Percentiles rank a stretch among this genome's conserved stretches.
phyloP scores from a whole-genome alignment of 2,329 filamentous ascomycete genomes.

The Trichoderma cornu-damae region DNA sequence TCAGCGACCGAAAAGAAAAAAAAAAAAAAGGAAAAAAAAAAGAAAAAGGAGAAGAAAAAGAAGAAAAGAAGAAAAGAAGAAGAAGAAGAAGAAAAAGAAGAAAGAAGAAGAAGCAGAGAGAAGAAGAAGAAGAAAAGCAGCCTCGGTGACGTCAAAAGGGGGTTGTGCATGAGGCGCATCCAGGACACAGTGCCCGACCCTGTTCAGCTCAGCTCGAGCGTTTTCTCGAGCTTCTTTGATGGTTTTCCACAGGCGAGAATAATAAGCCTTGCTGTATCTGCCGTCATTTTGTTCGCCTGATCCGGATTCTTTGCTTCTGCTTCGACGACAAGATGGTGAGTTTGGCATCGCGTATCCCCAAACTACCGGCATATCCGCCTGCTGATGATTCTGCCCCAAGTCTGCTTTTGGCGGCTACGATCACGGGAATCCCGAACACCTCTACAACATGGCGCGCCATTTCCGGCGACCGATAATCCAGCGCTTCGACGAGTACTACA shows the following conservation, averaged over 20 bases:
- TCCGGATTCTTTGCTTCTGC: too few relatives aligned
- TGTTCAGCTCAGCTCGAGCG: neutral
- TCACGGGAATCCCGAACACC: slow-evolving; percentile 43
- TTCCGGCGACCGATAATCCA: slow-evolving; percentile 52
- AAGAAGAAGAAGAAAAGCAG: neutral
- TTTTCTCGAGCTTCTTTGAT: neutral
- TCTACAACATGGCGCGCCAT: slow-evolving; percentile 45
- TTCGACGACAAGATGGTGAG: slow-evolving; percentile 3
- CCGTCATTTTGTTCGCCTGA: neutral
- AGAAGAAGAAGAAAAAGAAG: too few relatives aligned
- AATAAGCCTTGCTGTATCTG: neutral
- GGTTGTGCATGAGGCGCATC: neutral
- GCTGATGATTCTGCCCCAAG: slow-evolving; percentile 23
- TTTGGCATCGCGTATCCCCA: neutral
- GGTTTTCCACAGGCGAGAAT: neutral
- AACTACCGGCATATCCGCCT: neutral
- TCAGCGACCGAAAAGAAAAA: neutral
- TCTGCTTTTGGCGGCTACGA: slow-evolving; percentile 42
- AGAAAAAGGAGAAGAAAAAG: too few relatives aligned
- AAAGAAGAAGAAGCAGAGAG: too few relatives aligned
- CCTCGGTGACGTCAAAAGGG: neutral
- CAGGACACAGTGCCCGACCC: neutral
- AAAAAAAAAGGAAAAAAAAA: too few relatives aligned
- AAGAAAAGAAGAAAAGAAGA: too few relatives aligned
- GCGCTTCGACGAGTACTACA: slow-evolving; percentile 97